Evolutionary conservation across 345 rosid genomes (phyloP).

Genomic region (Erysimum cheiranthoides): DNA sequence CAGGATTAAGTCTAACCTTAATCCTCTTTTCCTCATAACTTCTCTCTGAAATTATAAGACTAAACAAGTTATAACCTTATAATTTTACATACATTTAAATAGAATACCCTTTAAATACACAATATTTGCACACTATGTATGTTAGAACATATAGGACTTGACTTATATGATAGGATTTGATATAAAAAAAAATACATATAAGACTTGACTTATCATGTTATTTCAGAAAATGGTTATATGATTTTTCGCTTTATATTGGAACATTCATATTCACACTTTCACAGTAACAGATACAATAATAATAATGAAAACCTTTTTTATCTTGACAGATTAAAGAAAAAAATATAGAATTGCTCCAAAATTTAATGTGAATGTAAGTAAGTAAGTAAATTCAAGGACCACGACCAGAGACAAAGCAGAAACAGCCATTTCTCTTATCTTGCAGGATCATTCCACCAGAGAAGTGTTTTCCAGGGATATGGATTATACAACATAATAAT

Average conservation of each 20-base stretch:
- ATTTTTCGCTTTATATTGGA: background rate
- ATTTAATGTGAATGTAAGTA: conserved; percentile 22
- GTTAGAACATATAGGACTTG: background rate
- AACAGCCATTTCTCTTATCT: conserved; percentile 71
- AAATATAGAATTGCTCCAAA: conserved; percentile 40
- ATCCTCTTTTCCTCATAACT: background rate
- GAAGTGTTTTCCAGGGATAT: too few relatives aligned
- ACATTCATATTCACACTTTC: conserved; percentile 20
- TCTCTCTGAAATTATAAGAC: background rate
- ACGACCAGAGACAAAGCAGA: conserved; percentile 76
- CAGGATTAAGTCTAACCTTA: background rate
- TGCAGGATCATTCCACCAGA: conserved; percentile 99
- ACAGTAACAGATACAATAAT: conserved; percentile 13
- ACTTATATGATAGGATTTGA: too few relatives aligned
- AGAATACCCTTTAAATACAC: background rate
- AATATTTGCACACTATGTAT: background rate
- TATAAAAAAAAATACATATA: too few relatives aligned
- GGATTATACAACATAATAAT: too few relatives aligned
- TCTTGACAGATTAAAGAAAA: conserved; percentile 12
- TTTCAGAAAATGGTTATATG: background rate
- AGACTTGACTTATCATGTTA: background rate
- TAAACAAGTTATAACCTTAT: background rate
- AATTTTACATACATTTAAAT: background rate
- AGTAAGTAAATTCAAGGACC: conserved; percentile 64
- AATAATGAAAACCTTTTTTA: conserved; percentile 16